Evolutionary conservation across 805 yeast species (phyloP), one percentile per base, ranked within the genome.

Genomic region (Starmera dryadoides): DNA sequence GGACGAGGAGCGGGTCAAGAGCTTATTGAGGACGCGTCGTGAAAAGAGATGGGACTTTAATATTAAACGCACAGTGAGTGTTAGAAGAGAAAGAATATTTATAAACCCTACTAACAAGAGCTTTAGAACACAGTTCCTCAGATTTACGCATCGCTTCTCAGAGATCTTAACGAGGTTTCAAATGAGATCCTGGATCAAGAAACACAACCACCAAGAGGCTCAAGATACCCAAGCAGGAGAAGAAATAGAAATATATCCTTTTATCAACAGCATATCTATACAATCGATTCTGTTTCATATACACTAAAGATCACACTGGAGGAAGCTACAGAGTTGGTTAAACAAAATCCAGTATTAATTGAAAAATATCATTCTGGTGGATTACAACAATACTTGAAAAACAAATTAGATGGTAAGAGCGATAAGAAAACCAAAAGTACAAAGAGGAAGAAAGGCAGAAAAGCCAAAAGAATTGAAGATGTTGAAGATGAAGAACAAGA

Each of bases 331-430:
- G 47, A 42, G 9, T 22, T 52, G 20, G 56, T 53, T 18, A 42
- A 43, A n/a, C 33, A 37, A 4, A 49, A 47, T 10, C 53, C 50
- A 8, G 44, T 42, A n/a, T 44, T 48, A 38, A 49, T 46, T 39
- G 55, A 45, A 18, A 54, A 44, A 55, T 59, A 44, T 46, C 64
- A 44, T 49, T 47, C 44, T 45, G 55, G 49, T 32, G 49, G 45
- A 33, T 44, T 50, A 23, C 38, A 34, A 38, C 47, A 30, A 15
- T 44, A 39, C 37, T 38, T 46, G 31, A 33, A 32, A 33, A 30
- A 35, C 28, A 28, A 23, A 34, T 18, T 30, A 16, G 25, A 23
- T 18, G 39, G 46, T 11, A 25, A 26, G 12, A 19, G 30, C 15
- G 15, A 16, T 6, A 26, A 20, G 35, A 18, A 32, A 18, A 14